Percentiles rank a stretch among this genome's conserved stretches.
Conservation (phyloP, 225 moss, liverwort and hornwort genomes). For the Bryoerythrophyllum caledonicum region DNA sequence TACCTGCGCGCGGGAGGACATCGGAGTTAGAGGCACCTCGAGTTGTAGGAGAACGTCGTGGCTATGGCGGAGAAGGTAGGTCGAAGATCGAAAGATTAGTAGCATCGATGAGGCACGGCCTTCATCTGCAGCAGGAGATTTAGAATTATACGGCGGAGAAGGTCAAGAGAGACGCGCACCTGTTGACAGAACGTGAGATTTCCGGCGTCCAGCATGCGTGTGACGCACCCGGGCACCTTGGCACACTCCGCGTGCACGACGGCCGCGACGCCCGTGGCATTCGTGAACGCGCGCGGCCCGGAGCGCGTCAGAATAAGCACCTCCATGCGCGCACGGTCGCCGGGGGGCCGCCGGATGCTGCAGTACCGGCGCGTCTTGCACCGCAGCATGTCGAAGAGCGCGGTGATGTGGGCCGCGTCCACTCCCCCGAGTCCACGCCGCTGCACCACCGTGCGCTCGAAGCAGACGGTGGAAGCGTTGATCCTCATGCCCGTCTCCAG, state of each 20-base stretch:
- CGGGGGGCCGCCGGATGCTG: background rate
- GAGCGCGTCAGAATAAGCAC: conserved; percentile 35
- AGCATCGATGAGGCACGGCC: too few species aligned
- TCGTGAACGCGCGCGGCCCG: conserved; percentile 43
- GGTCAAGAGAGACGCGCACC: too few species aligned
- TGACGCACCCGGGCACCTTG: conserved; percentile 30
- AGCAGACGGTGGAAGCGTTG: conserved; percentile 39
- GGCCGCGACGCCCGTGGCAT: conserved; percentile 35
- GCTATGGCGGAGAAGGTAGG: too few species aligned
- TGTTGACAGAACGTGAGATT: conserved; percentile 44
- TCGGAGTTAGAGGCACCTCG: too few species aligned
- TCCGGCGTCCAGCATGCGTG: conserved; percentile 36
- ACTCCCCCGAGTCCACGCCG: conserved; percentile 68
- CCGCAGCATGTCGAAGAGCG: conserved; percentile 65
- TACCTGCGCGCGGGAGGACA: too few species aligned
- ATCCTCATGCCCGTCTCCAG: conserved; percentile 29
- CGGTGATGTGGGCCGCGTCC: conserved; percentile 38
- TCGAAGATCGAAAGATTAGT: too few species aligned
- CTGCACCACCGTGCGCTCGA: conserved; percentile 75
- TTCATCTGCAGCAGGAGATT: too few species aligned
- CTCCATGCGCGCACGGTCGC: background rate
- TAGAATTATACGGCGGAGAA: too few species aligned
- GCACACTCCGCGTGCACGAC: conserved; percentile 44
- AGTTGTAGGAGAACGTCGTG: too few species aligned
- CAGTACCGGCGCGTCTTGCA: conserved; percentile 74